phyloP scores from a whole-genome alignment of 495 filamentous ascomycete genomes.

The Talaromyces liani region DNA sequence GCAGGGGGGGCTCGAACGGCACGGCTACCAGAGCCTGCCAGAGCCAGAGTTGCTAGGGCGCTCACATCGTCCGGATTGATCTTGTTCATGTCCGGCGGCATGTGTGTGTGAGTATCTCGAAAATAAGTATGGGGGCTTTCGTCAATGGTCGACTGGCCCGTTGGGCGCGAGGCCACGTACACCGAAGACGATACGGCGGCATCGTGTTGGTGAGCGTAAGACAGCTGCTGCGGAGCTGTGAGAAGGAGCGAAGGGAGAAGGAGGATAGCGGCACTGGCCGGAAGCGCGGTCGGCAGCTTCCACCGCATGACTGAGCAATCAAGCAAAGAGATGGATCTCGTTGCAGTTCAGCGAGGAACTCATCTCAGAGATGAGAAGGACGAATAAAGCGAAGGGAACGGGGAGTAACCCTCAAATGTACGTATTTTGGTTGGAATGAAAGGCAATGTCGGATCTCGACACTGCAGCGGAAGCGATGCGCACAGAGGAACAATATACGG shows the following conservation, averaged over 20 bases:
- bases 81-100: slow-evolving; percentile 25
- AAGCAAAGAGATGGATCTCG: slow-evolving; percentile 9
- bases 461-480: neutral
- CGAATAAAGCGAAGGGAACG: neutral
- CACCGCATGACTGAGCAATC: slow-evolving; percentile 34
- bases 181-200: slow-evolving; percentile 8
- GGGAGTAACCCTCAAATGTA: neutral
- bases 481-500: neutral
- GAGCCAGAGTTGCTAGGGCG: slow-evolving; percentile 91
- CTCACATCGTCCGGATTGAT: slow-evolving; percentile 60
- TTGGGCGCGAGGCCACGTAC: slow-evolving; percentile 17
- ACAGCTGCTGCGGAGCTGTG: slow-evolving; percentile 44
- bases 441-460: neutral
- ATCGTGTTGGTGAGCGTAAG: slow-evolving; percentile 23
- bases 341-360: slow-evolving; percentile 7
- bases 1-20: slow-evolving; percentile 81
- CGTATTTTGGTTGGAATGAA: neutral
- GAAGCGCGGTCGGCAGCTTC: slow-evolving; percentile 42
- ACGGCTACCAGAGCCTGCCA: slow-evolving; percentile 57
- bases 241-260: slow-evolving; percentile 19
- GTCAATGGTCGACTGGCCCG: slow-evolving; percentile 21
- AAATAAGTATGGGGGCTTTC: slow-evolving; percentile 12
- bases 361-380: neutral
- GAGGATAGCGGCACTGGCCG: slow-evolving; percentile 42
- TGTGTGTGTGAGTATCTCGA: slow-evolving; percentile 14